Conservation (phyloP, 306 rosid species). For the Argentina anserina region DNA sequence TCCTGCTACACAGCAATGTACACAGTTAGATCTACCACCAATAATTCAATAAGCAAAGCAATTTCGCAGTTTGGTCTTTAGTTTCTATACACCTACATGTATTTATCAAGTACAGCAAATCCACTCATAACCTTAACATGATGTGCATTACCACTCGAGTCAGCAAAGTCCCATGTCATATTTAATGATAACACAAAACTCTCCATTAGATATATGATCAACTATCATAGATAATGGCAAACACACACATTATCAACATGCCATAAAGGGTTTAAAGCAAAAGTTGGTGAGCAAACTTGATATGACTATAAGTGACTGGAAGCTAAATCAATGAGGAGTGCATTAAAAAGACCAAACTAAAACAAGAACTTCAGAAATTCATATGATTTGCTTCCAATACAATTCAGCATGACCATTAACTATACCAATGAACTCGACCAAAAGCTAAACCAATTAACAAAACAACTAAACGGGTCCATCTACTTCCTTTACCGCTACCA, state of each 20-base stretch:
- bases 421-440: not conserved
- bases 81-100: not conserved
- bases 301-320: not conserved
- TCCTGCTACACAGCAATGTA: conserved; percentile 18
- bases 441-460: not conserved
- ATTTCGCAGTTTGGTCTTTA: not conserved
- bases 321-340: not conserved
- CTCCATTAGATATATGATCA: not conserved
- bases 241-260: not conserved
- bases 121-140: not conserved
- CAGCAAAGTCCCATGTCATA: not conserved
- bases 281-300: not conserved
- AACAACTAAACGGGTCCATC: not conserved
- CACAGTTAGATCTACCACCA: not conserved
- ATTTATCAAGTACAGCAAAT: not conserved
- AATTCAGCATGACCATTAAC: not conserved
- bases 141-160: not conserved
- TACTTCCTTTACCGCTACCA: not conserved
- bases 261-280: not conserved
- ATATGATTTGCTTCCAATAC: not conserved
- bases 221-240: not conserved
- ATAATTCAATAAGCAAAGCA: not conserved
- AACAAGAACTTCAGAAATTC: not conserved
- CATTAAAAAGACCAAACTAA: not conserved
- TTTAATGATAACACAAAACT: not conserved